Evolutionary conservation across 495 filamentous ascomycete genomes (phyloP), one percentile per base, ranked within the genome.

Genomic region (Staphylotrichum tortipilum): DNA sequence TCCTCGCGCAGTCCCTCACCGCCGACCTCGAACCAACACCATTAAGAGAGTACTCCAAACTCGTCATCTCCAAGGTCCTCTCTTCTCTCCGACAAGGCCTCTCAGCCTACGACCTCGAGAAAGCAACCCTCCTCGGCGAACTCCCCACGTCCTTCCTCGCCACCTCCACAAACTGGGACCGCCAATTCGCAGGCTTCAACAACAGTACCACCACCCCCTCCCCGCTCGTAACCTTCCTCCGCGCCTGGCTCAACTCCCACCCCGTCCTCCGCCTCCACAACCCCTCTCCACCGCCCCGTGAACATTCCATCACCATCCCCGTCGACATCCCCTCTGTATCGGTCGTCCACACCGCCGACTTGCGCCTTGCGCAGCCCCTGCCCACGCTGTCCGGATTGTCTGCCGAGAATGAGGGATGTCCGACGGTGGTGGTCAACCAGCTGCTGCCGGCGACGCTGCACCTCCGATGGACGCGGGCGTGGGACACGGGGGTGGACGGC

Each of bases 261-360:
- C 55, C 69, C 23, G 58, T 54, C 5, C 44, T 79, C 7, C 30
- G 44, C 6, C 42, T 78, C 2, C 61, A 24, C 33, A 49, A 22
- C 9, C 44, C 29, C 14, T 3, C 53, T 7, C 26, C 37, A 11
- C 28, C 52, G 9, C 46, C 15, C 35, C 47, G 10, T 21, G n/a
- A 29, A 19, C n/a, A 65, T 44, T 51, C 11, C 10, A 80, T 89
- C 47, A 67, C 78, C 5, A 85, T 89, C 48, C 78, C 84, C 1
- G 88, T 97, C 17, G 86, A 94, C 37, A 78, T 97, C n/a, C 94
- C 92, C 0, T 77, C 84, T 7, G 74, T 95, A 21, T 80, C 85
- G 47, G 79, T 96, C 22, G 82, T 97, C 2, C 85, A 91, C 66
- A 94, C 85, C 1, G 86, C 84, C 15, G 82, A 89, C 46, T 78